Evolutionary conservation across 345 rosid genomes (phyloP).

Genomic region (Pugionium cornutum): DNA sequence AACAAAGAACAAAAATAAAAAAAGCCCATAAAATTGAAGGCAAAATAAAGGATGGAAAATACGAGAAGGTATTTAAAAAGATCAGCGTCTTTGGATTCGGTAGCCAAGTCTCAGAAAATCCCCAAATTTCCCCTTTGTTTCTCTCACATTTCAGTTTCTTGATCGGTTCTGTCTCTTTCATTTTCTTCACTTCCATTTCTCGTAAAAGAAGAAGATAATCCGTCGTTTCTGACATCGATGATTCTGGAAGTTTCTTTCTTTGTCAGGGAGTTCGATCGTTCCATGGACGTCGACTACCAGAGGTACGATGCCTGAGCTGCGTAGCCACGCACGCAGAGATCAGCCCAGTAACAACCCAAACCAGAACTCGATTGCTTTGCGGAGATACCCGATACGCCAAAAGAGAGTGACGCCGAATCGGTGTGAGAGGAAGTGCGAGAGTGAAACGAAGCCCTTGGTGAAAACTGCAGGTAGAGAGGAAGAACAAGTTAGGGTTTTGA

Average conservation of each 20-base stretch:
- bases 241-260: slow-evolving; percentile 46
- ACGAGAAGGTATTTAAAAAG: slow-evolving; percentile 21
- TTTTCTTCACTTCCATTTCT: slow-evolving; percentile 2
- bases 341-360: slow-evolving; percentile 35
- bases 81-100: slow-evolving; percentile 20
- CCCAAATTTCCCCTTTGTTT: background rate
- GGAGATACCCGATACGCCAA: slow-evolving; percentile 32
- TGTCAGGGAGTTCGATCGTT: slow-evolving; percentile 12
- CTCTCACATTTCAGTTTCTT: slow-evolving; percentile 19
- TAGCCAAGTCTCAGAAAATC: slow-evolving; percentile 7
- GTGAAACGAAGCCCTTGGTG: slow-evolving; percentile 36
- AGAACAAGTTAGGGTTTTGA: slow-evolving; percentile 35
- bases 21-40: no score
- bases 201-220: background rate
- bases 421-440: slow-evolving; percentile 21
- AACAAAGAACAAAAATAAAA: no score
- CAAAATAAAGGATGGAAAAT: background rate
- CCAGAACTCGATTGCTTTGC: slow-evolving; percentile 41
- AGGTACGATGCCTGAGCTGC: slow-evolving; percentile 57
- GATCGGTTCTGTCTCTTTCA: slow-evolving; percentile 16
- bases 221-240: slow-evolving; percentile 11
- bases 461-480: slow-evolving; percentile 13
- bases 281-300: slow-evolving; percentile 40
- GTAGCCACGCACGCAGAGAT: slow-evolving; percentile 49
- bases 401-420: slow-evolving; percentile 25